Evolutionary conservation across 352 stramenopile species (phyloP).

Genomic region (Pilasporangium apinafurcum): DNA sequence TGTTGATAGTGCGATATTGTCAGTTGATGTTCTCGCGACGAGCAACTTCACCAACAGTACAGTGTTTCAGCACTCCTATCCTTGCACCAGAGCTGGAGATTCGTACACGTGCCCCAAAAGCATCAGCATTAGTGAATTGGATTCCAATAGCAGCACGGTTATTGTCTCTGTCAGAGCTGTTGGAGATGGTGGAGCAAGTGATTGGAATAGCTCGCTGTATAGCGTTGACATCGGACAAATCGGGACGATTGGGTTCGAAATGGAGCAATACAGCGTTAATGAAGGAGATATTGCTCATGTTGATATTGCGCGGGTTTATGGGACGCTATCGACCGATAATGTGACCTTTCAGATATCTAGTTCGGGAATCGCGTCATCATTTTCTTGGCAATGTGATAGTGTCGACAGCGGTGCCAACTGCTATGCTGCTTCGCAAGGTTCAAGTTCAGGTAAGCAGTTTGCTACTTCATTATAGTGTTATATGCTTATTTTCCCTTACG

Average conservation of each 20-base stretch:
- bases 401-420: slow-evolving; percentile 9
- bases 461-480: not conserved
- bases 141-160: slow-evolving; percentile 2
- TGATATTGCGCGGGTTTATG: slow-evolving; percentile 17
- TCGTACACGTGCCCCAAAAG: slow-evolving; percentile 14
- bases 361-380: not conserved
- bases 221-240: slow-evolving; percentile 10
- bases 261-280: slow-evolving; percentile 2
- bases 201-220: slow-evolving; percentile 18
- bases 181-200: slow-evolving; percentile 17
- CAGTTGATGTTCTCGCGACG: slow-evolving; percentile 8
- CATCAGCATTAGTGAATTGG: slow-evolving; percentile 6
- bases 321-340: slow-evolving; percentile 8
- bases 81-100: not conserved
- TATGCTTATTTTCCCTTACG: not conserved
- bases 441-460: slow-evolving; percentile 10
- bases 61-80: slow-evolving; percentile 4
- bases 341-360: slow-evolving; percentile 12
- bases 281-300: slow-evolving; percentile 13
- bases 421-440: slow-evolving; percentile 1
- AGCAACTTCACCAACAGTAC: not conserved
- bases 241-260: slow-evolving; percentile 11
- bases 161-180: slow-evolving; percentile 18
- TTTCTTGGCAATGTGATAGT: slow-evolving; percentile 5
- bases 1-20: slow-evolving; percentile 5